Conservation (phyloP, 805 yeast genomes). For the Yamadazyma kitorensis region DNA sequence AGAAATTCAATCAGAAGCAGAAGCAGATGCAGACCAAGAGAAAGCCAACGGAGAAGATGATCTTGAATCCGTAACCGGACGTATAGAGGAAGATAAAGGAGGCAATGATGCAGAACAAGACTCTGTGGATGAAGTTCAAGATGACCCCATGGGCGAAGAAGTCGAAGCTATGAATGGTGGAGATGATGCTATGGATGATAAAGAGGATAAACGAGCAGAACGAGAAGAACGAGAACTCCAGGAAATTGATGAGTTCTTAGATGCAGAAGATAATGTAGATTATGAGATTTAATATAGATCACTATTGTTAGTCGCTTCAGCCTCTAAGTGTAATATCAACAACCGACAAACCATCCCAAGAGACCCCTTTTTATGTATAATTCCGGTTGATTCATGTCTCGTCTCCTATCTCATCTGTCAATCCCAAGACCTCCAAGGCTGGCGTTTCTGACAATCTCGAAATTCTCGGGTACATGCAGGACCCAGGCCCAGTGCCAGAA, state of each 20-base stretch:
- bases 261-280: slow-evolving; percentile 37
- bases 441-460: no score
- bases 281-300: slow-evolving; percentile 20
- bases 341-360: no score
- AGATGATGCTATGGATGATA: neutral
- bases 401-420: no score
- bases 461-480: no score
- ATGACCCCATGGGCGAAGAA: slow-evolving; percentile 6
- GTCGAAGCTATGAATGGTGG: neutral
- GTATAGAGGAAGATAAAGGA: slow-evolving; percentile 6
- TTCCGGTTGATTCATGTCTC: no score
- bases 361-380: no score
- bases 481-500: no score
- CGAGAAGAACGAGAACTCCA: slow-evolving; percentile 1
- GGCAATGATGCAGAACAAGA: slow-evolving; percentile 11
- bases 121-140: slow-evolving; percentile 13
- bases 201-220: slow-evolving; percentile 2
- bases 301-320: no score
- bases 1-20: slow-evolving; percentile 11
- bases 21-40: slow-evolving; percentile 7
- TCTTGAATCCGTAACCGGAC: slow-evolving; percentile 2
- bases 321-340: no score
- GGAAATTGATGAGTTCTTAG: slow-evolving; percentile 32
- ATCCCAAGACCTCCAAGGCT: no score
- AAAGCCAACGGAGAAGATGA: slow-evolving; percentile 5